Conservation (phyloP, 1,284 basidiomycete species). For the Schizopora paradoxa region DNA sequence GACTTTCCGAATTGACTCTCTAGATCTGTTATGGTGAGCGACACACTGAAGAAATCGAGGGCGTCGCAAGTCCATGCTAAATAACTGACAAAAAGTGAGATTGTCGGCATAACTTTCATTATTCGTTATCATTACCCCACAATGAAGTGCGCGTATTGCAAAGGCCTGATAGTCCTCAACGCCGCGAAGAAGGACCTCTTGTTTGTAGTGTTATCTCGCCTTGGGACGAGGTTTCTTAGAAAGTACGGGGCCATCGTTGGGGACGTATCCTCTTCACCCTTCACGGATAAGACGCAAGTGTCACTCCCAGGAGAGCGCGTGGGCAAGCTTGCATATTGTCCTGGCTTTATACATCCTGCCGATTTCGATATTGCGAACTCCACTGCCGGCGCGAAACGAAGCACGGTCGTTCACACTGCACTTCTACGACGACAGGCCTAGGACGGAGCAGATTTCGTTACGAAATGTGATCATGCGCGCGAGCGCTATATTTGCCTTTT, state of each 20-base stretch:
- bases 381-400: too few relatives aligned
- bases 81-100: slow-evolving; percentile 46
- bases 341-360: too few relatives aligned
- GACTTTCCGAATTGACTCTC: slow-evolving; percentile 44
- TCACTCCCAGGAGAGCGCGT: too few relatives aligned
- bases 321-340: too few relatives aligned
- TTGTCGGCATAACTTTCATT: neutral
- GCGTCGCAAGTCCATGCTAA: slow-evolving; percentile 78
- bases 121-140: slow-evolving; percentile 39
- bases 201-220: slow-evolving; percentile 34
- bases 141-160: slow-evolving; percentile 56
- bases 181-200: slow-evolving; percentile 33
- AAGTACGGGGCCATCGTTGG: slow-evolving; percentile 41
- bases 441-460: too few relatives aligned
- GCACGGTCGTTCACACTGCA: too few relatives aligned
- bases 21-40: slow-evolving; percentile 61
- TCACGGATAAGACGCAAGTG: too few relatives aligned
- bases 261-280: slow-evolving; percentile 6
- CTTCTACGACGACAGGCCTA: too few relatives aligned
- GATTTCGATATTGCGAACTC: too few relatives aligned
- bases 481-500: too few relatives aligned
- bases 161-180: slow-evolving; percentile 35
- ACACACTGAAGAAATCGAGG: slow-evolving; percentile 82
- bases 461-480: too few relatives aligned
- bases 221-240: slow-evolving; percentile 45